Evolutionary conservation across 129 eudicot species (phyloP).

Genomic region (Deinandra increscens): DNA sequence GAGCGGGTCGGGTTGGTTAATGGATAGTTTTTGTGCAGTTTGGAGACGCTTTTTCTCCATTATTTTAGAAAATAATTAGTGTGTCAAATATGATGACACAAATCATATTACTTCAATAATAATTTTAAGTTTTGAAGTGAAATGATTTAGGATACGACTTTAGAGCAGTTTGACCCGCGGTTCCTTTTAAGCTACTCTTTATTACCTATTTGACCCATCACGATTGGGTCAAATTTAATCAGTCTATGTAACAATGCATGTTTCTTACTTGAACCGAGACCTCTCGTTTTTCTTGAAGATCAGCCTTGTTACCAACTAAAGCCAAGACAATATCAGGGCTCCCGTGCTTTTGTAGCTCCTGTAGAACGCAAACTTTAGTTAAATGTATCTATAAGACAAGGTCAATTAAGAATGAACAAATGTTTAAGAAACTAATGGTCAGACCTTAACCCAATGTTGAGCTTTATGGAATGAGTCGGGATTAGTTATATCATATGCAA

Average conservation of each 20-base stretch:
- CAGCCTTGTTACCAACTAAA: slow-evolving; percentile 97
- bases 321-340: slow-evolving; percentile 96
- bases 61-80: neutral
- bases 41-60: neutral
- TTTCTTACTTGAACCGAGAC: slow-evolving; percentile 77
- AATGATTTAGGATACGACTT: neutral
- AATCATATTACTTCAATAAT: neutral
- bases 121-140: neutral
- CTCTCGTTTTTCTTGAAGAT: slow-evolving; percentile 88
- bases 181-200: neutral
- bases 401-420: neutral
- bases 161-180: neutral
- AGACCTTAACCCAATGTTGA: slow-evolving; percentile 97
- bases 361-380: slow-evolving; percentile 7
- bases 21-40: neutral
- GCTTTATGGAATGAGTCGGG: slow-evolving; percentile 92
- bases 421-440: neutral
- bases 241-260: slow-evolving; percentile 1
- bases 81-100: neutral
- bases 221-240: neutral
- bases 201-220: neutral
- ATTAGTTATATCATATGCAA: slow-evolving; percentile 91
- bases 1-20: neutral
- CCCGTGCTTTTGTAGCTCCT: slow-evolving; percentile 98
- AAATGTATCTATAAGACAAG: slow-evolving; percentile 13